phyloP scores from a whole-genome alignment of 1,284 basidiomycete genomes.

The Pterulicium gracile region DNA sequence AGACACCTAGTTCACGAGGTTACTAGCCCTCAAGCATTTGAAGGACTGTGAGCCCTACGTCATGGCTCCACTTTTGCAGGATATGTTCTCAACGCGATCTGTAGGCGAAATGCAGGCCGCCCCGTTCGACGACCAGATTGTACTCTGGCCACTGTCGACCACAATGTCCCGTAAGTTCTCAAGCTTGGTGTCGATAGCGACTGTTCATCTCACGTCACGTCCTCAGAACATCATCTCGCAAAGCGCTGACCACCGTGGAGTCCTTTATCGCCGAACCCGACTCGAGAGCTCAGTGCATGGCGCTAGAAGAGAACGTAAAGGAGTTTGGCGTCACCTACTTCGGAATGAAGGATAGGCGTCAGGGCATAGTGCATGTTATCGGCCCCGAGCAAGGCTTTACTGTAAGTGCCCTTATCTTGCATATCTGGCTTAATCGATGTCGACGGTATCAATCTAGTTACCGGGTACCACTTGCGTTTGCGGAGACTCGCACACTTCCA shows the following conservation, averaged over 20 bases:
- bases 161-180: constrained; percentile 83
- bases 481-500: constrained; percentile 91
- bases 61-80: constrained; percentile 1
- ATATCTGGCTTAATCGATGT: constrained; percentile 4
- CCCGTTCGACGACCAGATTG: constrained; percentile 86
- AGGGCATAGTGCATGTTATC: constrained; percentile 94
- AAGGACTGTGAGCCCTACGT: constrained; percentile 62
- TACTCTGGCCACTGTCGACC: constrained; percentile 91
- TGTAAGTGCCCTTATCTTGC: constrained; percentile 26
- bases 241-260: constrained; percentile 68
- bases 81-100: constrained; percentile 11
- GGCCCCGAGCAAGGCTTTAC: constrained; percentile 97
- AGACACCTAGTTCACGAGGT: constrained; percentile 95
- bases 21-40: constrained; percentile 93
- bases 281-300: constrained; percentile 84
- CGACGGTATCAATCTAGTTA: constrained; percentile 37
- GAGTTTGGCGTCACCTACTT: constrained; percentile 95
- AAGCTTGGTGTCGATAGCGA: constrained; percentile 1
- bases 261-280: constrained; percentile 85
- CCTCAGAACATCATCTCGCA: constrained; percentile 75
- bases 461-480: constrained; percentile 95
- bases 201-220: constrained; percentile 8
- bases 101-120: constrained; percentile 70
- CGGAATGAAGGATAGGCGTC: constrained; percentile 83
- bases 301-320: constrained; percentile 91